phyloP scores from a whole-genome alignment of 1,284 basidiomycete species.

The Afroboletus lepidellus region DNA sequence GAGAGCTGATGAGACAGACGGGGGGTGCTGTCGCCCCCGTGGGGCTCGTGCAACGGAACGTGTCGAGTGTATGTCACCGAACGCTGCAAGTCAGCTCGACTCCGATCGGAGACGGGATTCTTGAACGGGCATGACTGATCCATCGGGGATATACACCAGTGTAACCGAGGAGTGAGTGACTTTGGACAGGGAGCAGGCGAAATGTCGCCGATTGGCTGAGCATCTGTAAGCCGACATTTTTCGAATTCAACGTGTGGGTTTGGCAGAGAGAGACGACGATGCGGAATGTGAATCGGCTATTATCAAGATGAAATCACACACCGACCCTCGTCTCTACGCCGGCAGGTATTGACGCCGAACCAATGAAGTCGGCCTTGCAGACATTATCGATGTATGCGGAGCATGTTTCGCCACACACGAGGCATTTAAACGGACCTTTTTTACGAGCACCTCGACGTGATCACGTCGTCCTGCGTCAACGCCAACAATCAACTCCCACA shows the following conservation, averaged over 20 bases:
- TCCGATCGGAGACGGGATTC: background rate
- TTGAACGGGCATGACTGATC: background rate
- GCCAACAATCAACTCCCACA: background rate
- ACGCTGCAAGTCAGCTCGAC: background rate
- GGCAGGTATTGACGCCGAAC: background rate
- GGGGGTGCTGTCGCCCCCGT: background rate
- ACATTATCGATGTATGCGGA: constrained; percentile 8
- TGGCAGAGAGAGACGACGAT: background rate
- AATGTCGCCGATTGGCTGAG: background rate
- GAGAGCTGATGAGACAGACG: background rate
- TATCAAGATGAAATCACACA: constrained; percentile 3
- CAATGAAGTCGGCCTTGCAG: background rate
- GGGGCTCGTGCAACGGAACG: background rate
- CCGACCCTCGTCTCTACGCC: background rate
- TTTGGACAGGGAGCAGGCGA: background rate
- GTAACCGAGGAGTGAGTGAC: background rate
- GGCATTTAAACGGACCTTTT: background rate
- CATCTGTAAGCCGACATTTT: background rate
- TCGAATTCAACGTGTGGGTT: background rate
- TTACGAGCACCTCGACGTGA: background rate
- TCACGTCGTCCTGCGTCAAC: background rate
- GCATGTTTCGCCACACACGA: background rate
- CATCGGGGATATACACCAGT: background rate
- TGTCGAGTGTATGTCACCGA: background rate
- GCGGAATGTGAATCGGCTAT: background rate